Conservation (phyloP, 1,139 yeast species). For the Saccharomycopsis hybrid region DNA sequence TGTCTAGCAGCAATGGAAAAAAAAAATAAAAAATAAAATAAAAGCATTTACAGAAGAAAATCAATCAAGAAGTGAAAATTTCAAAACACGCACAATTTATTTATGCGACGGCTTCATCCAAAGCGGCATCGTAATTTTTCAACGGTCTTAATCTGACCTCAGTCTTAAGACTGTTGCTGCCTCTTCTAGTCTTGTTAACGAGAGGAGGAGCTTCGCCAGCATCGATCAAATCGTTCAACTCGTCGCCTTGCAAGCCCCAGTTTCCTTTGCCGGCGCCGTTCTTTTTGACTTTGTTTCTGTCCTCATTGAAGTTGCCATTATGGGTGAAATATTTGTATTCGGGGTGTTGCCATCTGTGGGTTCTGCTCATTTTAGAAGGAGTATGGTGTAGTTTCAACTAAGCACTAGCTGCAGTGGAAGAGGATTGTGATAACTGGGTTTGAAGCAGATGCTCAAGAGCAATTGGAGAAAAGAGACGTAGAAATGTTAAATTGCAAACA, state of each 20-base stretch:
- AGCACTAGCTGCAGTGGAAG: too few species aligned
- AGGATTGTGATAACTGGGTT: too few species aligned
- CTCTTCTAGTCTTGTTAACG: slow-evolving; percentile 37
- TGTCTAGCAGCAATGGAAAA: too few species aligned
- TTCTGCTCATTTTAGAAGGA: slow-evolving; percentile 70
- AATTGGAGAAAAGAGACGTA: too few species aligned
- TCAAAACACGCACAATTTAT: too few species aligned
- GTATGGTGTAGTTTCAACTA: too few species aligned
- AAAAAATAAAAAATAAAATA: too few species aligned
- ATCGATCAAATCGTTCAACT: slow-evolving; percentile 43
- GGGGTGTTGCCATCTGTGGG: slow-evolving; percentile 69
- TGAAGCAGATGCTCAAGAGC: too few species aligned
- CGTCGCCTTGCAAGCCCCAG: slow-evolving; percentile 72
- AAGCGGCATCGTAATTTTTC: background rate
- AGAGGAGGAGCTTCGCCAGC: slow-evolving; percentile 37
- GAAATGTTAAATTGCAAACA: too few species aligned
- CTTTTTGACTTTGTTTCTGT: slow-evolving; percentile 75
- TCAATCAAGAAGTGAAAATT: too few species aligned
- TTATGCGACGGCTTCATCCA: background rate
- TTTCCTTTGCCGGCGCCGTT: slow-evolving; percentile 78
- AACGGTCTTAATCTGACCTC: slow-evolving; percentile 24
- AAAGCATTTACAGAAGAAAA: too few species aligned
- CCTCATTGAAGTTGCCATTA: slow-evolving; percentile 56
- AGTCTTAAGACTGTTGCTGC: slow-evolving; percentile 36
- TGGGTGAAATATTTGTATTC: slow-evolving; percentile 72